Evolutionary conservation across 257 asterid genomes (phyloP), one percentile per base, ranked within the genome.

Genomic region (Ilex aquifolium): DNA sequence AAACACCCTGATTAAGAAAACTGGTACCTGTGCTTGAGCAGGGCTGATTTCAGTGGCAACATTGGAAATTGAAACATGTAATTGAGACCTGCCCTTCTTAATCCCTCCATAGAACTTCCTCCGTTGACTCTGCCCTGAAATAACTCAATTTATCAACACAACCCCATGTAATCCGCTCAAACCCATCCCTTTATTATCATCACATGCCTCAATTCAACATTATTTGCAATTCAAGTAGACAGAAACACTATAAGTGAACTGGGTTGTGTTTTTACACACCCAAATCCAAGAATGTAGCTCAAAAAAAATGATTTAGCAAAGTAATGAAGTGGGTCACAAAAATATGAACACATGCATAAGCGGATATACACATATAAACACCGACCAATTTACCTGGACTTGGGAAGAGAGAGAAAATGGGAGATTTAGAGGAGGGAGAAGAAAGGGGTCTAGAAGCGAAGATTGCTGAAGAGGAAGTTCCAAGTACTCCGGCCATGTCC

Each of bases 1-100:
- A 36, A 8, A 8, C 42, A 36, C 42, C 27, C 48, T 27, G 32
- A 32, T 44, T 0, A 13, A n/a, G 62, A 40, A 51, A 59, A 40
- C 44, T 16, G 4, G 32, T 71, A 88, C 96, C 88, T 85, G 67
- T 50, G 74, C 82, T 56, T 78, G 95, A 36, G 82, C 71, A 75
- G 97, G 83, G 76, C 64, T 74, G 57, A 76, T 57, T 60, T 87
- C 90, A 63, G 95, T 85, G 69, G 95, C 88, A 21, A 88, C 91
- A 79, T 78, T 88, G 39, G 96, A 78, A 60, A 86, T 75, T 3
- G 90, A 75, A 54, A 85, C 70, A 61, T 21, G 30, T 2, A 53
- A 53, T 15, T 21, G 57, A 15, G 57, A 53, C 27, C 15, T n/a
- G 9, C 57, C 30, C 69, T 84, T 81, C 62, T 66, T 82, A 55